Evolutionary conservation across 2,329 filamentous ascomycete species (phyloP).

Genomic region (Cladosporium sphaerospermum): DNA sequence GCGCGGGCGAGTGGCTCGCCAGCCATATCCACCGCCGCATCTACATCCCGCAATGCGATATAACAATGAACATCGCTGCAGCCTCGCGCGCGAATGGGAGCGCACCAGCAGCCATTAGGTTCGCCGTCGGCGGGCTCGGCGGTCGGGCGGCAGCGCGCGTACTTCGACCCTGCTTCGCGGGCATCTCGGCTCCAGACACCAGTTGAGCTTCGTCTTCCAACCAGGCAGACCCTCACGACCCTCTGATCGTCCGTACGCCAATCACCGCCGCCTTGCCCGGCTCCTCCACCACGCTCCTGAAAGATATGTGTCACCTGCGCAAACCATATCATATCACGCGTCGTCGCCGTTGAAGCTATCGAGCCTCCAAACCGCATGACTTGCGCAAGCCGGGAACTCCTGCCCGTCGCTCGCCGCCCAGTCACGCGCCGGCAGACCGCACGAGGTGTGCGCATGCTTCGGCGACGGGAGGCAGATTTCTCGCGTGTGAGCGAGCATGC

Average conservation of each 20-base stretch:
- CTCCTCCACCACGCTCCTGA: constrained; percentile 5
- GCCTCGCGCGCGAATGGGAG: background rate
- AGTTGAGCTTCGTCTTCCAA: background rate
- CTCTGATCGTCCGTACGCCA: background rate
- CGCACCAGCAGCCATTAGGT: background rate
- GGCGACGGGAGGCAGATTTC: background rate
- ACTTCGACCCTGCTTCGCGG: background rate
- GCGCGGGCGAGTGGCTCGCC: too few relatives aligned
- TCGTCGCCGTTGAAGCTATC: constrained; percentile 6
- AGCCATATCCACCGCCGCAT: background rate
- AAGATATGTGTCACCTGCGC: background rate
- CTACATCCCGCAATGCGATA: constrained; percentile 6
- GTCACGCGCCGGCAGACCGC: background rate
- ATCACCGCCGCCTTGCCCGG: background rate
- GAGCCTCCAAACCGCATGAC: background rate
- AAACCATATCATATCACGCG: constrained; percentile 1
- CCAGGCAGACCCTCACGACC: background rate
- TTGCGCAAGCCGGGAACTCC: background rate
- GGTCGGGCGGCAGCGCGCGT: too few relatives aligned
- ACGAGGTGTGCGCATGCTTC: background rate
- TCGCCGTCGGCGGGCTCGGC: background rate
- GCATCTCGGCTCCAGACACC: background rate
- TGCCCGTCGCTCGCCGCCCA: background rate
- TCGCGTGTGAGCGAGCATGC: background rate
- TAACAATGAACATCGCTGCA: constrained; percentile 1